A percentile compares a stretch with the other conserved stretches of the same genome.
Evolutionary conservation across 108 stramenopile species (phyloP).

Genomic region (Pseudonitzschia multistriata): DNA sequence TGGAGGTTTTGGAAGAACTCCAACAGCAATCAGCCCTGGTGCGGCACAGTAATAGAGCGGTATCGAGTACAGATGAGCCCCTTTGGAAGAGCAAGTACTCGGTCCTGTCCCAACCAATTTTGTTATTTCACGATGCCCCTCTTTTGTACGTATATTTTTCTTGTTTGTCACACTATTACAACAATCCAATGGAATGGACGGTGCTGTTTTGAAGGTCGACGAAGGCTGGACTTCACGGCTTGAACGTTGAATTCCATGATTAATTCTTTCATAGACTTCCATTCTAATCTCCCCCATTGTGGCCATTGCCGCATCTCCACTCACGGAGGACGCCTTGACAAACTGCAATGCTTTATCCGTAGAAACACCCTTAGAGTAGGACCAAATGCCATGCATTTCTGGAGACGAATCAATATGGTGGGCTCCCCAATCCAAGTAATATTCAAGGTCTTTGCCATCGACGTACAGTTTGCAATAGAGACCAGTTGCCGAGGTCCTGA

Average conservation of each 20-base stretch:
- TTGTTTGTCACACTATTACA: not conserved
- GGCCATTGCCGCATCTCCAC: not conserved
- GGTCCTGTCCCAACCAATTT: not conserved
- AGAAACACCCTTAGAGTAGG: not conserved
- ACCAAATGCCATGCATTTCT: not conserved
- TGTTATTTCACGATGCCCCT: not conserved
- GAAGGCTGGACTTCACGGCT: not conserved
- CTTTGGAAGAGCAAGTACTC: not conserved
- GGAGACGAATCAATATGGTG: not conserved
- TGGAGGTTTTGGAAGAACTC: conserved; percentile 9
- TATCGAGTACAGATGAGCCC: conserved; percentile 4
- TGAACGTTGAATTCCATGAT: not conserved
- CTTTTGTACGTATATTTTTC: conserved; percentile 2
- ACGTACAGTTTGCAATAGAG: not conserved
- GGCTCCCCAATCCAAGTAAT: too few species aligned
- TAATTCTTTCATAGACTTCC: not conserved
- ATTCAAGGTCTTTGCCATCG: too few species aligned
- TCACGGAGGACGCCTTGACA: conserved; percentile 2
- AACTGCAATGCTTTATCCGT: not conserved
- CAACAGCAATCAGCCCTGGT: conserved; percentile 2
- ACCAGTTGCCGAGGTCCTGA: not conserved
- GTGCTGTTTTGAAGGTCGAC: not conserved
- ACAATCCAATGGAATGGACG: not conserved
- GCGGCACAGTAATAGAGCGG: conserved; percentile 2
- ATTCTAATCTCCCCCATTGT: not conserved